Evolutionary conservation across 192 early-diverging fungal species (phyloP), one percentile per base, ranked within the genome.

Genomic region (Rhizophagus clarus): DNA sequence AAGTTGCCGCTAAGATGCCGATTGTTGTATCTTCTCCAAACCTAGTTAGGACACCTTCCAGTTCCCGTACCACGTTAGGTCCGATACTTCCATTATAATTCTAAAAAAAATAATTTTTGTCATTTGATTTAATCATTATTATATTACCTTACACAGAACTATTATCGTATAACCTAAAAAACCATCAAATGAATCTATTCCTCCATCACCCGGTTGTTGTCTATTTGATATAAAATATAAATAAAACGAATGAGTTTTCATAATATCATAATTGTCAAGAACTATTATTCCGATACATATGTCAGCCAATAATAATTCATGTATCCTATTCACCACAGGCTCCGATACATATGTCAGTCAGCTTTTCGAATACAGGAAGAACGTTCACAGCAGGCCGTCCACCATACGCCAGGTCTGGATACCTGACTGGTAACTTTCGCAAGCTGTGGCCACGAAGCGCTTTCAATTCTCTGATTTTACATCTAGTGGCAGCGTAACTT

Each of bases 111-210:
- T n/a, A n/a, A n/a, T n/a, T n/a, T n/a, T n/a, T n/a, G n/a, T n/a
- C n/a, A n/a, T n/a, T n/a, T n/a, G n/a, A n/a, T n/a, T n/a, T n/a
- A n/a, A n/a, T n/a, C n/a, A n/a, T n/a, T n/a, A n/a, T n/a, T n/a
- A n/a, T n/a, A n/a, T 71, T 71, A 42, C 34, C 22, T 72, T 72
- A 20, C 70, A 72, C 2, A 42, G 29, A 17, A 32, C 22, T 72
- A 72, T 24, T 0, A 72, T 72, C 9, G 34, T 72, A 72, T 34
- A 34, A 2, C 20, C 31, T n/a, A 11, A 20, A 42, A 72, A 72
- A 40, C 70, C 70, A 20, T 34, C 70, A 34, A 40, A 72, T 14
- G 42, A 72, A 72, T 72, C 70, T 40, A 72, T 20, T 3, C 32
- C 32, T 20, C 70, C 32, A 28, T 72, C 70, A 37, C 70, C 70